Percentiles rank a stretch among this genome's conserved stretches.
phyloP scores from a whole-genome alignment of 495 filamentous ascomycete species.

The Hypoxylon subgilvum region DNA sequence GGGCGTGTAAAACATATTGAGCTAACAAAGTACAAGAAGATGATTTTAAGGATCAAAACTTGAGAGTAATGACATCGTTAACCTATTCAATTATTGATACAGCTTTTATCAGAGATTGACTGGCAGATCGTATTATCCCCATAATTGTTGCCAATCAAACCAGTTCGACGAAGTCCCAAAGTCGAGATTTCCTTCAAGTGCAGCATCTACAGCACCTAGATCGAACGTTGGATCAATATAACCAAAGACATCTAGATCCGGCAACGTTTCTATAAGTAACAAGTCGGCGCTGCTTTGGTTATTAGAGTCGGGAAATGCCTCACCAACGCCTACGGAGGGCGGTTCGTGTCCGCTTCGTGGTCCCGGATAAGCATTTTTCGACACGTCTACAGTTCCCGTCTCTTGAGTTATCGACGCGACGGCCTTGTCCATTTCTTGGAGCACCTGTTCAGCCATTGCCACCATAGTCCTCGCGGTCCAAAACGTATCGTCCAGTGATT shows the following conservation, averaged over 20 bases:
- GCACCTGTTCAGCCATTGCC: constrained; percentile 43
- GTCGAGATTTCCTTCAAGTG: constrained; percentile 50
- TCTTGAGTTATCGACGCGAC: constrained; percentile 43
- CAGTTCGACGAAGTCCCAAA: constrained; percentile 47
- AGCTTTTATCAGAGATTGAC: no score
- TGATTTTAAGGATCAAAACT: no score
- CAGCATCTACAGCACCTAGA: constrained; percentile 49
- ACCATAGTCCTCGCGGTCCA: constrained; percentile 51
- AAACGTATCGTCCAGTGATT: constrained; percentile 63
- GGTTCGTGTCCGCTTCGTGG: constrained; percentile 18
- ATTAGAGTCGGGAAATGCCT: constrained; percentile 8
- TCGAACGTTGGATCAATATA: constrained; percentile 54
- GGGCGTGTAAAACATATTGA: no score
- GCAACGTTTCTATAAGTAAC: constrained; percentile 41
- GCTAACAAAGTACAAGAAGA: no score
- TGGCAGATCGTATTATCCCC: constrained; percentile 15
- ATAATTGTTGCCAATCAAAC: constrained; percentile 45
- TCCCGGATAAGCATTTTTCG: constrained; percentile 25
- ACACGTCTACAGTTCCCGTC: constrained; percentile 26
- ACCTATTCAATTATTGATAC: no score
- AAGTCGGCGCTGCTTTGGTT: constrained; percentile 32
- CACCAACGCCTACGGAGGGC: background rate
- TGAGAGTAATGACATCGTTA: no score
- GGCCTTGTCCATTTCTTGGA: constrained; percentile 49
- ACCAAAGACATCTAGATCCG: constrained; percentile 51